phyloP scores from a whole-genome alignment of 257 asterid species.

The Gardenia jasminoides region DNA sequence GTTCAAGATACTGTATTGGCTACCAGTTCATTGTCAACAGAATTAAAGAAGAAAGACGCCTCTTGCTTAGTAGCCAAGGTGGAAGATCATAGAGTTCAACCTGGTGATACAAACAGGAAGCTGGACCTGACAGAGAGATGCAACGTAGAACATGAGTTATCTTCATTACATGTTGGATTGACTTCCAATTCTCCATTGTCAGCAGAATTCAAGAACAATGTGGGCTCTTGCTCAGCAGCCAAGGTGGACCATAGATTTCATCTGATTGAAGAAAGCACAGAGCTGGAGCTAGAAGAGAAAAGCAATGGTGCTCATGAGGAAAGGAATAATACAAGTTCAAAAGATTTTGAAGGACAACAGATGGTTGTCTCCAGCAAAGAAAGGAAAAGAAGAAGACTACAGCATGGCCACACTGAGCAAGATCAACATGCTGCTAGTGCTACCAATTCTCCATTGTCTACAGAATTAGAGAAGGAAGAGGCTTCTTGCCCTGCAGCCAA shows the following conservation, averaged over 20 bases:
- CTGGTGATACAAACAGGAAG: background rate
- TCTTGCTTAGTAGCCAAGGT: conserved; percentile 1
- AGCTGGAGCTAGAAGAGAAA: background rate
- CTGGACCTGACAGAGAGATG: background rate
- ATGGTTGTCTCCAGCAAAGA: background rate
- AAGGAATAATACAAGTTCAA: background rate
- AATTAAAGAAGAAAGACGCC: conserved; percentile 3
- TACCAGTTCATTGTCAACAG: conserved; percentile 4
- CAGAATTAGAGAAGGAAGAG: conserved; percentile 9
- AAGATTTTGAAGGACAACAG: background rate
- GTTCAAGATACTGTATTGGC: conserved; percentile 1
- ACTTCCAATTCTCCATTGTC: conserved; percentile 2
- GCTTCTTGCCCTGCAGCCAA: conserved; percentile 3
- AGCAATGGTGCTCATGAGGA: background rate
- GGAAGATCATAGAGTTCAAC: background rate
- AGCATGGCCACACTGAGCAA: conserved; percentile 13
- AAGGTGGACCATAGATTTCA: background rate
- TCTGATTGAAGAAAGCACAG: background rate
- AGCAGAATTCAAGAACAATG: background rate
- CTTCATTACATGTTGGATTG: conserved; percentile 5
- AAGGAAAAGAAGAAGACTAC: background rate
- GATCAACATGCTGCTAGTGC: background rate
- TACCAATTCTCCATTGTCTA: background rate
- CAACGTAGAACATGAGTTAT: background rate
- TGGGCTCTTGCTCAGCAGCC: background rate